These are phyloP conservation scores for Cyberlindnera euphorbiae DNA, from an alignment of 805 yeast species.

Conservation along the genomic window DNA sequence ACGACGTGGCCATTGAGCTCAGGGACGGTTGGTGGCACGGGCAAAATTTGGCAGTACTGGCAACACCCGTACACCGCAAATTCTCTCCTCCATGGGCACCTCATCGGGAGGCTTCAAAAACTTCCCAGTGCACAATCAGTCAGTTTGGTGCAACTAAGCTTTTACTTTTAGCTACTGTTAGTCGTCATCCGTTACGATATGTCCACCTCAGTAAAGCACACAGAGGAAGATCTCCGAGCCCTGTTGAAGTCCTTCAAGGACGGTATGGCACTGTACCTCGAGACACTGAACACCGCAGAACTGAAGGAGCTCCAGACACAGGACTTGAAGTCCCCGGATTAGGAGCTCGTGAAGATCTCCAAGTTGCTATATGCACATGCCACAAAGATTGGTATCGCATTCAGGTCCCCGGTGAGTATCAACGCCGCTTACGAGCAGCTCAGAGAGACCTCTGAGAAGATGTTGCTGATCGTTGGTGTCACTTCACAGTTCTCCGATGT, in stretches of 20 bases:
- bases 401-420: slow-evolving; percentile 50
- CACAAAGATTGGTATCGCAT: slow-evolving; percentile 70
- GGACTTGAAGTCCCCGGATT: slow-evolving; percentile 40
- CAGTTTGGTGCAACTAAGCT: no score
- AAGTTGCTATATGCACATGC: slow-evolving; percentile 66
- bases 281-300: slow-evolving; percentile 4
- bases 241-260: slow-evolving; percentile 18
- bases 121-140: no score
- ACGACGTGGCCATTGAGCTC: no score
- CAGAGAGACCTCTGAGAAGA: slow-evolving; percentile 39
- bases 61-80: no score
- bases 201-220: slow-evolving; percentile 4
- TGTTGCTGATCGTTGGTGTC: slow-evolving; percentile 43
- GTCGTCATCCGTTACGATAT: no score
- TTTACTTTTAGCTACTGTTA: no score
- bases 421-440: slow-evolving; percentile 48
- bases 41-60: no score
- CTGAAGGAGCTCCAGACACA: slow-evolving; percentile 15
- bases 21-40: no score
- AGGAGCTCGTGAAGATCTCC: slow-evolving; percentile 55
- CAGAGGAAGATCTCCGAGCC: slow-evolving; percentile 18
- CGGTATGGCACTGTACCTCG: slow-evolving; percentile 16
- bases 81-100: no score
- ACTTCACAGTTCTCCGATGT: slow-evolving; percentile 35
- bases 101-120: no score